Base-by-base conservation (phyloP, 257 asterid species). In the Eustoma russellianum region DNA sequence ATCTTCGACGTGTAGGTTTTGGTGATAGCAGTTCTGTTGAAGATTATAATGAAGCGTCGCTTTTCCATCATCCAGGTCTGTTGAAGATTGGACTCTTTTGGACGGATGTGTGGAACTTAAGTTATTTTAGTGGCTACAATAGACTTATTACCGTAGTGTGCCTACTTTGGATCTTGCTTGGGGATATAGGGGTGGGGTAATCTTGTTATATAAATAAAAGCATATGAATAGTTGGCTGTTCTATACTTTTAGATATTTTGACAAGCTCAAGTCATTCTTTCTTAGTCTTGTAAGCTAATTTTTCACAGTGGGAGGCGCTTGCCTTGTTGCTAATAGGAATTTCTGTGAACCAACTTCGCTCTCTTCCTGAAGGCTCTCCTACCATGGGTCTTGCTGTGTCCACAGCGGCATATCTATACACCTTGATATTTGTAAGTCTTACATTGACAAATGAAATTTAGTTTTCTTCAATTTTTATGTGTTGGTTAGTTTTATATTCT, bases 261-360 rank as follows among this genome's bases (percentile, higher is more conserved):
- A 38, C 43, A 7, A 24, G 30, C 43, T 38, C 12, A 38, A 38
- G 1, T 7, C 43, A 38, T 7, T 38, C 57, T 33, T 17, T 11
- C 48, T 24, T 24, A 24, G 30, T 24, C 30, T 24, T 24, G 30
- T 24, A 24, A 24, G 30, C 61, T 61, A 52, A 52, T 53, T 64
- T 66, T 9, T 62, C 13, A 40, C 80, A 93, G 97, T 88, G 99
- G 97, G 99, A 93, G 73, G 99, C 99, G 70, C 99, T 93, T 56
- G 97, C 96, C 9, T 70, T 93, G 74, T 65, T 93, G 92, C 95
- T 93, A 64, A 93, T 93, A 62, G 99, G 99, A 52, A 88, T 93
- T 57, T 81, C 85, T 30, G 83, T 93, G 65, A 93, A 93, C 70
- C 99, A 93, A 69, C 90, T 93, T 63, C 89, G 86, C 55, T 76